Evolutionary conservation across 2,329 filamentous ascomycete species (phyloP).

Genomic region (Xylaria sp.): DNA sequence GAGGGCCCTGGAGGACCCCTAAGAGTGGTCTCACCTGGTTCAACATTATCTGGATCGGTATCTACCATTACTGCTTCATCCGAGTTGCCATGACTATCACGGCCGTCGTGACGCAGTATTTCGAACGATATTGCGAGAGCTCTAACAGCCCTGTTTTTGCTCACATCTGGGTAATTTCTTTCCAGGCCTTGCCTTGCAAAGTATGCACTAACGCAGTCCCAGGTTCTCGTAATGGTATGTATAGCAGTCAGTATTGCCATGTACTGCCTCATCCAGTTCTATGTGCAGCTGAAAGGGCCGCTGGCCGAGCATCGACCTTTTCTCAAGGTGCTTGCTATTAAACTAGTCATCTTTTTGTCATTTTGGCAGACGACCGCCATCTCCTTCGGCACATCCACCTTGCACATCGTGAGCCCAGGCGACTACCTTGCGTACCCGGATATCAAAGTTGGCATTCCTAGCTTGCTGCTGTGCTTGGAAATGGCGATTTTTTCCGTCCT

Average conservation of each 20-base stretch:
- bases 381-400: conserved; percentile 56
- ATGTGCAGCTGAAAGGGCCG: conserved; percentile 72
- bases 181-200: not conserved
- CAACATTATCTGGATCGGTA: conserved; percentile 80
- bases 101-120: conserved; percentile 72
- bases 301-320: conserved; percentile 72
- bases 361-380: conserved; percentile 76
- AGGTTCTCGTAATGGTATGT: conserved; percentile 70
- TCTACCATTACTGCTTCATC: conserved; percentile 87
- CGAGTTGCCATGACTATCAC: conserved; percentile 79
- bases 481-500: conserved; percentile 81
- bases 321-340: conserved; percentile 83
- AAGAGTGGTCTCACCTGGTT: conserved; percentile 86
- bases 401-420: conserved; percentile 65
- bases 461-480: conserved; percentile 77
- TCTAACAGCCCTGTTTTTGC: conserved; percentile 77
- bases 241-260: conserved; percentile 79
- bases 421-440: conserved; percentile 70
- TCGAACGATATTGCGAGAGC: conserved; percentile 74
- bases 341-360: conserved; percentile 87
- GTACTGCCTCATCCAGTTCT: conserved; percentile 88
- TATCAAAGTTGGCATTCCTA: conserved; percentile 79
- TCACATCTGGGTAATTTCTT: conserved; percentile 73
- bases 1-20: conserved; percentile 73
- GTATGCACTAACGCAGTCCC: conserved; percentile 4